These are phyloP conservation scores for Euphorbia peplus DNA, from an alignment of 345 rosid genomes.

Conservation along the genomic window DNA sequence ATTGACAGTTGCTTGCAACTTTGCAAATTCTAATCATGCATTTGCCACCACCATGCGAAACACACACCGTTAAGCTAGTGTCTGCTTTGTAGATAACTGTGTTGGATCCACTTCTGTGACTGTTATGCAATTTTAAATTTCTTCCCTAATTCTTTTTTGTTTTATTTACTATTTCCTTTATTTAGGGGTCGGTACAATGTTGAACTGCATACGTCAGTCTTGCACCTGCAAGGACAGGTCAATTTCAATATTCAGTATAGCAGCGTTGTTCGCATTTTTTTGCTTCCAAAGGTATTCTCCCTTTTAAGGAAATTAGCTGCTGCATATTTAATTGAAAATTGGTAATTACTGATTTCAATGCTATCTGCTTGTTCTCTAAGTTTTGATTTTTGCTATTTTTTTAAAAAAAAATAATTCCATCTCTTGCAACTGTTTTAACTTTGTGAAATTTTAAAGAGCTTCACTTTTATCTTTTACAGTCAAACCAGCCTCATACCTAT, in stretches of 20 bases:
- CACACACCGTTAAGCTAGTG: neutral
- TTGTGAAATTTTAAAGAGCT: neutral
- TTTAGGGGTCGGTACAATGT: conserved; percentile 97
- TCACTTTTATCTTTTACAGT: conserved; percentile 42
- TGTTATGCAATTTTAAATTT: neutral
- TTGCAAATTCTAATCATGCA: neutral
- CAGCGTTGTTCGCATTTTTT: conserved; percentile 91
- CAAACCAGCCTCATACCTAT: conserved; percentile 94
- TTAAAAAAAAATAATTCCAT: too few species aligned
- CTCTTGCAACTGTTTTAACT: neutral
- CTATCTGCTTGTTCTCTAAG: neutral
- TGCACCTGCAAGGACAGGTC: conserved; percentile 94
- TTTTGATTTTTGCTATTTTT: neutral
- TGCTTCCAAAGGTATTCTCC: conserved; percentile 80
- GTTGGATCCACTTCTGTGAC: conserved; percentile 2
- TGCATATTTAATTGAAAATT: neutral
- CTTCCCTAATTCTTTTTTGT: neutral
- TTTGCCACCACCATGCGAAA: neutral
- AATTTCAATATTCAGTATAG: conserved; percentile 98
- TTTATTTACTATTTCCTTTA: conserved; percentile 7
- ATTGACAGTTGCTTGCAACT: neutral
- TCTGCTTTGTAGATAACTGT: neutral
- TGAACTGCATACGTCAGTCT: conserved; percentile 89
- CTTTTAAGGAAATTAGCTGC: neutral
- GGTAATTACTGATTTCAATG: neutral